Percentiles rank a stretch among this genome's conserved stretches.
phyloP scores from a whole-genome alignment of 441 rosid species.

The Pelargonium australe region DNA sequence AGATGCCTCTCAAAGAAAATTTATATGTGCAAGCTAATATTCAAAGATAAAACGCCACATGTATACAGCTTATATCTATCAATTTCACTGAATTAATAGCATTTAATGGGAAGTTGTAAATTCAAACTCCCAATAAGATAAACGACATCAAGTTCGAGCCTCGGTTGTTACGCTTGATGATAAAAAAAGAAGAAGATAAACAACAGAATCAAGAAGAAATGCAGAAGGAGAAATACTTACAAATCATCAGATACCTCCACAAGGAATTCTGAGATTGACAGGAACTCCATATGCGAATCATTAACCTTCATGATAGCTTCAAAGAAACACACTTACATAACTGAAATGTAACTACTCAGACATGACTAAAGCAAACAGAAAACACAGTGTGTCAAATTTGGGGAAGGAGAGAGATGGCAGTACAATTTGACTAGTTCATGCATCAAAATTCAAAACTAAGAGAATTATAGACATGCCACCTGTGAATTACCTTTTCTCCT shows the following conservation, averaged over 20 bases:
- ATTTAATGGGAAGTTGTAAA: not conserved
- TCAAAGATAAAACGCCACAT: too few species aligned
- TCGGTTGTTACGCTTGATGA: too few species aligned
- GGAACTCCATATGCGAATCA: slow-evolving; percentile 79
- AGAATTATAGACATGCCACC: slow-evolving; percentile 2
- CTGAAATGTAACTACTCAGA: slow-evolving; percentile 3
- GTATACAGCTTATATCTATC: too few species aligned
- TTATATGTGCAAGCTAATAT: too few species aligned
- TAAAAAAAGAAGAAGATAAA: not conserved
- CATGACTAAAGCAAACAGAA: slow-evolving; percentile 7
- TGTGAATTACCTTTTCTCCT: slow-evolving; percentile 53
- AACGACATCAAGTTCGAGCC: too few species aligned
- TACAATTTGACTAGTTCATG: slow-evolving; percentile 2
- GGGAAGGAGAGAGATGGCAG: slow-evolving; percentile 2
- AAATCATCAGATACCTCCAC: slow-evolving; percentile 89
- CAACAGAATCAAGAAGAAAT: slow-evolving; percentile 10
- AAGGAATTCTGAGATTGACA: slow-evolving; percentile 72
- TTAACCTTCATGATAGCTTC: slow-evolving; percentile 54
- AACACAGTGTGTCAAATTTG: slow-evolving; percentile 9
- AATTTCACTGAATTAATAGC: not conserved
- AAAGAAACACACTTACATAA: slow-evolving; percentile 26
- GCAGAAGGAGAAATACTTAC: slow-evolving; percentile 31
- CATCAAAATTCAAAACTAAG: not conserved
- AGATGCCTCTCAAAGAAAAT: too few species aligned
- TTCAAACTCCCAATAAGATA: not conserved